Conservation (phyloP, 2,329 filamentous ascomycete genomes). For the Fusarium sarcochroum region DNA sequence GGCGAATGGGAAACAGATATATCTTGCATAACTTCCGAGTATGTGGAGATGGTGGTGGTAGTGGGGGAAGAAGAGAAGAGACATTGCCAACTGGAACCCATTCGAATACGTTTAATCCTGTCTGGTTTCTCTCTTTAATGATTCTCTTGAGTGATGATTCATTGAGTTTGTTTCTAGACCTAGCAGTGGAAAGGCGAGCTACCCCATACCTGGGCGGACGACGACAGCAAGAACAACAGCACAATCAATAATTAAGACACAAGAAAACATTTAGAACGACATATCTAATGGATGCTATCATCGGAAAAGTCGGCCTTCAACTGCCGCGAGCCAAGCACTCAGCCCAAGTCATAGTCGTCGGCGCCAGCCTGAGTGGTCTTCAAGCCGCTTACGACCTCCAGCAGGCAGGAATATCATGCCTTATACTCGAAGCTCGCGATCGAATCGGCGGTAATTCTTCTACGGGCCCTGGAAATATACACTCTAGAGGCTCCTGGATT, state of each 20-base stretch:
- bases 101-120: too few species aligned
- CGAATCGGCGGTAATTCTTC: slow-evolving; percentile 32
- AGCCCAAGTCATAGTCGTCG: slow-evolving; percentile 47
- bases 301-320: not conserved
- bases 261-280: too few species aligned
- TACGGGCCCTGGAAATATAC: slow-evolving; percentile 27
- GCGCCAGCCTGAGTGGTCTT: slow-evolving; percentile 46
- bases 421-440: slow-evolving; percentile 42
- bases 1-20: not conserved
- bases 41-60: not conserved
- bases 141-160: not conserved
- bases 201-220: not conserved
- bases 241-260: not conserved
- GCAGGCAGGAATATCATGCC: slow-evolving; percentile 41
- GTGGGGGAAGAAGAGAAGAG: not conserved
- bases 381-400: slow-evolving; percentile 44
- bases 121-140: not conserved
- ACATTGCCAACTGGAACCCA: not conserved
- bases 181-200: not conserved
- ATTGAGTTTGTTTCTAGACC: not conserved
- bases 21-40: not conserved
- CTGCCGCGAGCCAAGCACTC: slow-evolving; percentile 12
- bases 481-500: slow-evolving; percentile 43
- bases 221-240: not conserved
- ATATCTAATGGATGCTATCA: slow-evolving; percentile 1